Conservation (phyloP, 306 rosid species). For the Lupinus albus region DNA sequence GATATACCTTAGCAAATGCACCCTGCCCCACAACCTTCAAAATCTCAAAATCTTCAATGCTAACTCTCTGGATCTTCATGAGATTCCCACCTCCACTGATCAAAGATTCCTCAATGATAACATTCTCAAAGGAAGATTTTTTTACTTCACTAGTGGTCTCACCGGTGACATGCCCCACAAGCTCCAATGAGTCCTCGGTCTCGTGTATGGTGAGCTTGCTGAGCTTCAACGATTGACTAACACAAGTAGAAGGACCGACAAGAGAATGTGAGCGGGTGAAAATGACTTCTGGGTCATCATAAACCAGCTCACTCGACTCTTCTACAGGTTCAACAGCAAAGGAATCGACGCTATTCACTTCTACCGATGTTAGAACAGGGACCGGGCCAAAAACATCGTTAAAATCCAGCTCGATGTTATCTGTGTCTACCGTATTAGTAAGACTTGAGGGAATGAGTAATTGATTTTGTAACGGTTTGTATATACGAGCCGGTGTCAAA, state of each 20-base stretch:
- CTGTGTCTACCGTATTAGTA: slow-evolving; percentile 50
- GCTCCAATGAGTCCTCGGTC: slow-evolving; percentile 58
- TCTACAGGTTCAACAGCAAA: slow-evolving; percentile 42
- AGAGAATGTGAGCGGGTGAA: slow-evolving; percentile 81
- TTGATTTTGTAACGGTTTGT: slow-evolving; percentile 50
- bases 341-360: slow-evolving; percentile 53
- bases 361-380: slow-evolving; percentile 53
- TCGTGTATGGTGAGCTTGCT: slow-evolving; percentile 73
- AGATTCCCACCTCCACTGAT: slow-evolving; percentile 42
- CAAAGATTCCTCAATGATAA: slow-evolving; percentile 42
- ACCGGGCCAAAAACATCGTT: slow-evolving; percentile 88
- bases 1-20: slow-evolving; percentile 94
- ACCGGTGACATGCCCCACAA: slow-evolving; percentile 39
- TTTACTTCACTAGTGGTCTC: slow-evolving; percentile 45
- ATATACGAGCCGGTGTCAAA: slow-evolving; percentile 45
- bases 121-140: slow-evolving; percentile 43
- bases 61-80: slow-evolving; percentile 55
- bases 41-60: slow-evolving; percentile 87
- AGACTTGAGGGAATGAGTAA: slow-evolving; percentile 52
- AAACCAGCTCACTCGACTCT: slow-evolving; percentile 60
- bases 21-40: slow-evolving; percentile 98
- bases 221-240: slow-evolving; percentile 77
- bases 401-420: slow-evolving; percentile 86
- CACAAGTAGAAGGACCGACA: slow-evolving; percentile 85
- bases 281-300: slow-evolving; percentile 80